A percentile compares a stretch with the other conserved stretches of the same genome.
These are phyloP conservation scores for Fagus crenata DNA, from an alignment of 306 rosid genomes.

Conservation along the genomic window DNA sequence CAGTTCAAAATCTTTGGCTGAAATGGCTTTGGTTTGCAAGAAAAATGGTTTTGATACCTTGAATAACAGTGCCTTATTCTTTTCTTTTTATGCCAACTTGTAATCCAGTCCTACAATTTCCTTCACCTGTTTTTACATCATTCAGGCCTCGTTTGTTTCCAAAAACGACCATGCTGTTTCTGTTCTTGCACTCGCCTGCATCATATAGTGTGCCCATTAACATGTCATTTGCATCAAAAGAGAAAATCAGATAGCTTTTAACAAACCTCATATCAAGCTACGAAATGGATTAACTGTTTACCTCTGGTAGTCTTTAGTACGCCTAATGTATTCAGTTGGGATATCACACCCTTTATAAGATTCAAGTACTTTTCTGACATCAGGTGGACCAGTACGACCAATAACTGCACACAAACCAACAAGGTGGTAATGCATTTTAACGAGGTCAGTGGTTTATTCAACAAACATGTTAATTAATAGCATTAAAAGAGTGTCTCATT, in stretches of 20 bases:
- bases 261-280: not conserved
- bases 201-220: not conserved
- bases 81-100: not conserved
- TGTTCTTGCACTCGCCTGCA: slow-evolving; percentile 74
- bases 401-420: slow-evolving; percentile 63
- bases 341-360: slow-evolving; percentile 84
- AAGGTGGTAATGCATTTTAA: slow-evolving; percentile 27
- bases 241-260: not conserved
- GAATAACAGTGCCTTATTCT: slow-evolving; percentile 1
- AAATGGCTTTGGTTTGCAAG: not conserved
- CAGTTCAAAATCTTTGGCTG: slow-evolving; percentile 8
- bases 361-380: slow-evolving; percentile 77
- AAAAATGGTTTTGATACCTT: not conserved
- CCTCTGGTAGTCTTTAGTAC: slow-evolving; percentile 82
- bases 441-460: slow-evolving; percentile 9
- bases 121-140: slow-evolving; percentile 24
- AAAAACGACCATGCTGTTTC: slow-evolving; percentile 65
- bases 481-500: slow-evolving; percentile 1
- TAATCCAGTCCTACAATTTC: not conserved
- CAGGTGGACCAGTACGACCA: slow-evolving; percentile 85
- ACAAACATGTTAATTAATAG: not conserved
- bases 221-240: not conserved
- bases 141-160: slow-evolving; percentile 53
- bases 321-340: slow-evolving; percentile 81
- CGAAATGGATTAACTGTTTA: slow-evolving; percentile 7